phyloP scores from a whole-genome alignment of 2,329 filamentous ascomycete genomes.

The Juglanconis oblonga region DNA sequence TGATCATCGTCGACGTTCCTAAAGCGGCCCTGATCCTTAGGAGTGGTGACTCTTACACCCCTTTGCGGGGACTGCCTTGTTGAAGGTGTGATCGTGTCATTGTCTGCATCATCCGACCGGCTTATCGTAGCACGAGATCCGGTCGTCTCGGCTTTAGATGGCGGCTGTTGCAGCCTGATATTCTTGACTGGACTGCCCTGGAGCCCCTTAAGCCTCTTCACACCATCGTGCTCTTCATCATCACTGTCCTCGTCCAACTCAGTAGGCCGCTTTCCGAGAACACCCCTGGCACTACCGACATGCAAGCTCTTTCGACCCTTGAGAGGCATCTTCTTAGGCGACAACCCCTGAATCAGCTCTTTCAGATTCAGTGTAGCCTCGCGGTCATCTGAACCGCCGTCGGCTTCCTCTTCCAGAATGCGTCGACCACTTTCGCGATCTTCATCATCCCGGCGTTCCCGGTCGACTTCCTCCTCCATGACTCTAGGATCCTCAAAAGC shows the following conservation, averaged over 20 bases:
- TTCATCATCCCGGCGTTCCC: constrained; percentile 58
- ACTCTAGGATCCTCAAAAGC: constrained; percentile 64
- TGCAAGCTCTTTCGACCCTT: constrained; percentile 73
- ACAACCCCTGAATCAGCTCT: constrained; percentile 75
- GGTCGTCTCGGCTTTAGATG: constrained; percentile 64
- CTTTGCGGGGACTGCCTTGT: constrained; percentile 47
- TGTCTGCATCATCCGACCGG: constrained; percentile 39
- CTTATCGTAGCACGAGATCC: constrained; percentile 51
- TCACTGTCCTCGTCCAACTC: constrained; percentile 69
- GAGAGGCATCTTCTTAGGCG: constrained; percentile 67
- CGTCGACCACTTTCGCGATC: constrained; percentile 58
- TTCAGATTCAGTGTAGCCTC: constrained; percentile 67
- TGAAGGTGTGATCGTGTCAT: constrained; percentile 37
- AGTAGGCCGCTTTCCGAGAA: constrained; percentile 70
- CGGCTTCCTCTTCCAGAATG: constrained; percentile 51
- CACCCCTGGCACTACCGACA: constrained; percentile 68
- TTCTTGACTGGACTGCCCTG: constrained; percentile 77
- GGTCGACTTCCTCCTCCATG: constrained; percentile 62
- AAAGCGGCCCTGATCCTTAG: constrained; percentile 54
- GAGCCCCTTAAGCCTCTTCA: constrained; percentile 69
- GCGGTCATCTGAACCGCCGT: constrained; percentile 49
- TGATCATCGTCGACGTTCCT: constrained; percentile 50
- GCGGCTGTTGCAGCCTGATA: constrained; percentile 66
- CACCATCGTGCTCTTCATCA: constrained; percentile 54
- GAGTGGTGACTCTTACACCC: constrained; percentile 46